Evolutionary conservation across 176 grass and related monocot species (phyloP).

Genomic region (Eremochloa ophiuroides): DNA sequence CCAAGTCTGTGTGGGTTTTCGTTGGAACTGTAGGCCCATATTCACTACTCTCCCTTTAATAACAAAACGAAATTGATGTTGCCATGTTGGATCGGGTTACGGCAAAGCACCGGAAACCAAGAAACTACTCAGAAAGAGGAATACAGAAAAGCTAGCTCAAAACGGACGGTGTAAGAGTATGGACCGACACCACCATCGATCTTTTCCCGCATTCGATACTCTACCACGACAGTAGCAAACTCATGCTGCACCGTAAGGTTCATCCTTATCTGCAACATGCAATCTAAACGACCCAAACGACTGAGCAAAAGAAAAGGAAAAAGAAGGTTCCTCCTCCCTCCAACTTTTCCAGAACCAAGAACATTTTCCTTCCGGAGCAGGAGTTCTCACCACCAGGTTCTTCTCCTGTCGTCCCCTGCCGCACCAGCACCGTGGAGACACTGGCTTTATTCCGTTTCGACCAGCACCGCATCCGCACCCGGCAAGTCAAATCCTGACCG

Average conservation of each 20-base stretch:
- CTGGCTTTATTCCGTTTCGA: background rate
- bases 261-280: constrained; percentile 44
- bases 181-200: too few relatives aligned
- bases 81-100: background rate
- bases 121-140: too few relatives aligned
- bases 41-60: too few relatives aligned
- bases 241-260: background rate
- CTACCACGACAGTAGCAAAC: too few relatives aligned
- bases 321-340: background rate
- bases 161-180: too few relatives aligned
- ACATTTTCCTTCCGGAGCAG: background rate
- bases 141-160: too few relatives aligned
- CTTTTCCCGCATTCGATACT: too few relatives aligned
- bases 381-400: background rate
- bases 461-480: background rate
- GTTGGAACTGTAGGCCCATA: background rate
- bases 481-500: background rate
- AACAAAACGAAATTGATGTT: background rate
- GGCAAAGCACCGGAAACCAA: background rate
- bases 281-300: background rate
- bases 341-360: background rate
- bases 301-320: background rate
- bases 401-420: background rate
- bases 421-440: background rate
- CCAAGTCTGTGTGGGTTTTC: background rate